Conservation (phyloP, 371 early-diverging fungal genomes). For the Mortierella sp. region DNA sequence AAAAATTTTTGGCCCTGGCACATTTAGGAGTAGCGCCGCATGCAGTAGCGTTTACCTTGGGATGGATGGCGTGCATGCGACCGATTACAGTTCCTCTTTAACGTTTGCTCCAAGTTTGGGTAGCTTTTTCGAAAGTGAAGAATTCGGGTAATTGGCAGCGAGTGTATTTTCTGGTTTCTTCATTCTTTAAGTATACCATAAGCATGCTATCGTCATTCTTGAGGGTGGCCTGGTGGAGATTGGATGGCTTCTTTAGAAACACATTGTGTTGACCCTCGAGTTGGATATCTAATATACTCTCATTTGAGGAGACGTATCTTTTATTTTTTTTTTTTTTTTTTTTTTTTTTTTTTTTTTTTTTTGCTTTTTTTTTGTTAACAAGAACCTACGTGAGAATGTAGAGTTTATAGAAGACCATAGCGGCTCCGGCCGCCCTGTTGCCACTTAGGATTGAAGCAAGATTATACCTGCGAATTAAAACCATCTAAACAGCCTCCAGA, state of each 20-base stretch:
- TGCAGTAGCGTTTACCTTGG: conserved; percentile 33
- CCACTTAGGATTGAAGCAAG: no score
- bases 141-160: conserved; percentile 28
- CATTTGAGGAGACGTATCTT: conserved; percentile 50
- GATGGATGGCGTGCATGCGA: conserved; percentile 31
- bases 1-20: conserved; percentile 20
- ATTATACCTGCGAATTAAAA: no score
- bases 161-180: conserved; percentile 12
- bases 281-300: conserved; percentile 38
- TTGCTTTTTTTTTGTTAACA: no score
- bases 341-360: no score
- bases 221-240: conserved; percentile 12
- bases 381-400: no score
- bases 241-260: conserved; percentile 10
- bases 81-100: conserved; percentile 9
- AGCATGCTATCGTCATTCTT: conserved; percentile 17
- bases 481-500: no score
- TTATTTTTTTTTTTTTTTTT: no score
- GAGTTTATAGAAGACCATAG: no score
- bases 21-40: conserved; percentile 13
- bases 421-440: no score
- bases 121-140: background rate
- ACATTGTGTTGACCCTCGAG: conserved; percentile 27
- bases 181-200: conserved; percentile 37
- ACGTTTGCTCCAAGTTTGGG: background rate